These are phyloP conservation scores for Salix udensis DNA, from an alignment of 345 rosid genomes.

Conservation along the genomic window DNA sequence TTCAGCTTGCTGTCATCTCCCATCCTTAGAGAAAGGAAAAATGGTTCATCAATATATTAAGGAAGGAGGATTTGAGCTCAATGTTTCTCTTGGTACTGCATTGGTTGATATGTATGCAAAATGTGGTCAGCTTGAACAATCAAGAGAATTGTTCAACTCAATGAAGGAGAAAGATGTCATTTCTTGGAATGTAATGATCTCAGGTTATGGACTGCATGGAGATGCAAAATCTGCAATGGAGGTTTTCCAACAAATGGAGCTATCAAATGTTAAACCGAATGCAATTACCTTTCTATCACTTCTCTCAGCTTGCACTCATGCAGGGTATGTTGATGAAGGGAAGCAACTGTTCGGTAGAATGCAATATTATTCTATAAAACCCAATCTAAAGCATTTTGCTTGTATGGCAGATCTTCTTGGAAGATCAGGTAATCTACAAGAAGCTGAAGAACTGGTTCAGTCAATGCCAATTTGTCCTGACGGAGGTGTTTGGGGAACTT, in stretches of 20 bases:
- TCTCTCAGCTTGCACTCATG: slow-evolving; percentile 58
- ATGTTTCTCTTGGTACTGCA: slow-evolving; percentile 53
- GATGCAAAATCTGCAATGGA: slow-evolving; percentile 46
- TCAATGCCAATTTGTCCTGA: slow-evolving; percentile 62
- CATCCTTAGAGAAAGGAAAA: slow-evolving; percentile 48
- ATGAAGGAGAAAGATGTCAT: slow-evolving; percentile 46
- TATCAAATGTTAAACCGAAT: slow-evolving; percentile 46
- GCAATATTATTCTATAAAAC: slow-evolving; percentile 42
- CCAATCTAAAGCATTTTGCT: slow-evolving; percentile 64
- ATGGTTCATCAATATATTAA: slow-evolving; percentile 45
- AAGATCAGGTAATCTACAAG: slow-evolving; percentile 56
- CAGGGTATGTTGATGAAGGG: slow-evolving; percentile 65
- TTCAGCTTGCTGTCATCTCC: slow-evolving; percentile 63
- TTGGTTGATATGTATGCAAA: slow-evolving; percentile 66
- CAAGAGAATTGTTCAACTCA: slow-evolving; percentile 45
- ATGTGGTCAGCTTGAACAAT: slow-evolving; percentile 56
- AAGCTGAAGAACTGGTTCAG: slow-evolving; percentile 55
- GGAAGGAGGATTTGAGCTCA: slow-evolving; percentile 42
- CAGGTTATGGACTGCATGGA: slow-evolving; percentile 64
- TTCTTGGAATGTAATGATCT: slow-evolving; percentile 70
- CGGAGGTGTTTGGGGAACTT: slow-evolving; percentile 63
- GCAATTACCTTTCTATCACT: slow-evolving; percentile 59
- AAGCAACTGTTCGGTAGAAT: slow-evolving; percentile 40
- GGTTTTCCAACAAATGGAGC: slow-evolving; percentile 55
- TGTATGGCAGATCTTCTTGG: slow-evolving; percentile 66